Conservation (phyloP, 140 eudicot species). For the Stevia rebaudiana region DNA sequence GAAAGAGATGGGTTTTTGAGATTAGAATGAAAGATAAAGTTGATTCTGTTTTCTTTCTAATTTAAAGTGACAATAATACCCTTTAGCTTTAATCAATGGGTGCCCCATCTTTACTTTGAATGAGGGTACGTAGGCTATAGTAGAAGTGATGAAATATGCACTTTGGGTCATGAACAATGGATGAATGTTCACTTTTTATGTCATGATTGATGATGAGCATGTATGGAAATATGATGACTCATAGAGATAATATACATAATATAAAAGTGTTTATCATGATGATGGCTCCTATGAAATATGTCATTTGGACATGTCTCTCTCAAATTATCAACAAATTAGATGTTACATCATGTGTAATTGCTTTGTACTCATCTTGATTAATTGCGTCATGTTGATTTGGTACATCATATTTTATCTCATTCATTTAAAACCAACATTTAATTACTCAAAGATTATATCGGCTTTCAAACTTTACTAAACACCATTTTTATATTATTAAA, state of each 20-base stretch:
- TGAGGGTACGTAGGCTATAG: constrained; percentile 30
- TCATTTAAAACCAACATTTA: too few species aligned
- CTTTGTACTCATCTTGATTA: too few species aligned
- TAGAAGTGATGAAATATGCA: constrained; percentile 60
- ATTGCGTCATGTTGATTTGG: too few species aligned
- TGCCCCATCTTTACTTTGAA: constrained; percentile 40
- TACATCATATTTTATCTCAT: too few species aligned
- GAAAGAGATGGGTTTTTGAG: constrained; percentile 26
- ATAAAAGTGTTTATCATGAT: constrained; percentile 27
- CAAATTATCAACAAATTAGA: constrained; percentile 15
- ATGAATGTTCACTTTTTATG: constrained; percentile 41
- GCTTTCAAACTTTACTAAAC: too few species aligned
- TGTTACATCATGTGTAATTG: neutral
- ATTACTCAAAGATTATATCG: too few species aligned
- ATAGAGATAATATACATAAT: constrained; percentile 24
- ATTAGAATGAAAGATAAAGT: constrained; percentile 42
- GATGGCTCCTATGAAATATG: constrained; percentile 19
- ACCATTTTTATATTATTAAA: too few species aligned
- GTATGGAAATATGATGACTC: constrained; percentile 27
- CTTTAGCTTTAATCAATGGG: constrained; percentile 69
- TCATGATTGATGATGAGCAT: constrained; percentile 34
- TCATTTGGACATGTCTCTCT: constrained; percentile 32
- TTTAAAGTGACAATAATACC: constrained; percentile 61
- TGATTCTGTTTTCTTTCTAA: constrained; percentile 43
- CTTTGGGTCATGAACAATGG: constrained; percentile 55